These are phyloP conservation scores for Komagataella phaffii DNA, from an alignment of 805 yeast species.

Conservation along the genomic window DNA sequence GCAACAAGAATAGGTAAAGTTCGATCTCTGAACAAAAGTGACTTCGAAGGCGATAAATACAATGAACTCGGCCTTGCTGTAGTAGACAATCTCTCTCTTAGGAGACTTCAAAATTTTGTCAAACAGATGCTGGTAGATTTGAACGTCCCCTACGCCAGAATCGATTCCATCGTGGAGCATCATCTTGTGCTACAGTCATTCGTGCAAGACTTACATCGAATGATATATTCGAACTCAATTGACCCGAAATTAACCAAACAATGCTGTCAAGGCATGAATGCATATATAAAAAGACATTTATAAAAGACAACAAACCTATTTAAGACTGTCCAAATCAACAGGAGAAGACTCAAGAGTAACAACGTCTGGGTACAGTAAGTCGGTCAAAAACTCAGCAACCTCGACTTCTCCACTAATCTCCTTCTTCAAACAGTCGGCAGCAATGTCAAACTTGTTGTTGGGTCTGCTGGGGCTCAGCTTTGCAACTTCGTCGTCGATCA, in stretches of 20 bases:
- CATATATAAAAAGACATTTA: not conserved
- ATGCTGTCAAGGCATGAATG: constrained; percentile 1
- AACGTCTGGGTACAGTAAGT: constrained; percentile 61
- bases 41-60: not conserved
- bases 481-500: constrained; percentile 50
- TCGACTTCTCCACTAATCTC: constrained; percentile 55
- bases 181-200: constrained; percentile 1
- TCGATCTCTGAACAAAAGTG: not conserved
- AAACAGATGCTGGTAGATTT: constrained; percentile 9
- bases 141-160: constrained; percentile 4
- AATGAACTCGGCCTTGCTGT: constrained; percentile 3
- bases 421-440: constrained; percentile 58
- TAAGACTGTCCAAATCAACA: constrained; percentile 17
- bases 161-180: constrained; percentile 1
- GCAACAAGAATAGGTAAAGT: not conserved
- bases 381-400: constrained; percentile 68
- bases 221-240: constrained; percentile 1
- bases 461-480: constrained; percentile 34
- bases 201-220: constrained; percentile 1
- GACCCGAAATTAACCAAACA: not conserved
- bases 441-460: constrained; percentile 54
- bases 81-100: constrained; percentile 5
- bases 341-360: constrained; percentile 27
- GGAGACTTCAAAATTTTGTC: constrained; percentile 8
- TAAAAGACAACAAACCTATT: constrained; percentile 2